Base-by-base conservation (phyloP, 2,329 filamentous ascomycete genomes). In the Ophiostoma pallidulum region DNA sequence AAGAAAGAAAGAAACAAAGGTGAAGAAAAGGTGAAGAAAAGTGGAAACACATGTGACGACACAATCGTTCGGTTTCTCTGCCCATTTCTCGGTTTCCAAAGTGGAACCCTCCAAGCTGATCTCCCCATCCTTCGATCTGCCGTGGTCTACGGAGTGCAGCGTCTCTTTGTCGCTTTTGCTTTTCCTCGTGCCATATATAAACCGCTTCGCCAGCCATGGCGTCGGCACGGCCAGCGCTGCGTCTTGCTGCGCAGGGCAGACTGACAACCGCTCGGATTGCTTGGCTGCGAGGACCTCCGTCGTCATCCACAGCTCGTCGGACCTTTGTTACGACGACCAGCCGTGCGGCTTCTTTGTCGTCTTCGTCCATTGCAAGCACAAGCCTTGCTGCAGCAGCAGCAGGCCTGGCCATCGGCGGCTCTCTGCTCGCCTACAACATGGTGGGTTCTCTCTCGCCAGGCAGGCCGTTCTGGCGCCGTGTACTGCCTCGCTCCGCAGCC, bases 351-450 rank as follows among this genome's bases (percentile, higher is more conserved):
- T 36, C 49, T n/a, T 43, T 45, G 8, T 19, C 45, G 4, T 32
- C 38, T 8, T 43, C 39, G 3, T 18, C 45, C 7, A 1, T 36
- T 2, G 19, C 44, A 1, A 8, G 33, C 26, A 20, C 44, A 31
- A 20, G n/a, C 19, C 6, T 33, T 2, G 36, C 41, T 26, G 13
- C 33, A 8, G 44, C 38, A 33, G 45, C 45, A 18, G 40, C 44
- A 10, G 44, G 47, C 19, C 40, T 48, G 22, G 50, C 50, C 44
- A 35, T 52, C 36, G 66, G 73, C 38, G 67, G 70, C 22, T 67
- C 74, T 8, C 55, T 82, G 35, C 65, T 74, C 40, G 16, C 45
- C 13, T 81, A 80, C 65, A 76, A 73, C 49, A 76, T 80, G 71
- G 78, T 80, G 66, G 51, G 64, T n/a, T 43, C 47, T 10, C 4